Base-by-base conservation (phyloP, 2,329 filamentous ascomycete species). In the Mycosphaerelloides madeirae region DNA sequence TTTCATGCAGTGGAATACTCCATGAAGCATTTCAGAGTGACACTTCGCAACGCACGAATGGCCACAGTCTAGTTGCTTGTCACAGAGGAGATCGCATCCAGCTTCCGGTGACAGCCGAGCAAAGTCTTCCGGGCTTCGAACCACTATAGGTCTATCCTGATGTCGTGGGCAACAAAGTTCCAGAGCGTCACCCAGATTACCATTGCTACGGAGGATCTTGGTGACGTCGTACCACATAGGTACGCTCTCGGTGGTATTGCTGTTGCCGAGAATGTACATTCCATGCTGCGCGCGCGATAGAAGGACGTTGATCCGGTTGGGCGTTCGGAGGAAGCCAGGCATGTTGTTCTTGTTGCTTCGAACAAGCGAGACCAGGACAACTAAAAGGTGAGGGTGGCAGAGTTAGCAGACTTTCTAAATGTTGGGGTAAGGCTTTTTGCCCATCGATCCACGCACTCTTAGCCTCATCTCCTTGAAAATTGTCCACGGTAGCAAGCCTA, bases 381-480 rank as follows among this genome's bases (percentile, higher is more conserved):
- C n/a, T n/a, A n/a, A n/a, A n/a, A n/a, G n/a, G n/a, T n/a, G n/a
- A n/a, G n/a, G n/a, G n/a, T n/a, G n/a, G n/a, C n/a, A n/a, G n/a
- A n/a, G n/a, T n/a, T n/a, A n/a, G n/a, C n/a, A n/a, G n/a, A n/a
- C n/a, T n/a, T n/a, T n/a, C n/a, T n/a, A n/a, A n/a, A n/a, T n/a
- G n/a, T n/a, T n/a, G n/a, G n/a, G n/a, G n/a, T n/a, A n/a, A n/a
- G n/a, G n/a, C n/a, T n/a, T n/a, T n/a, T n/a, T n/a, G n/a, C n/a
- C n/a, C n/a, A n/a, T n/a, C n/a, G 0, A 90, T 68, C 2, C 90
- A 69, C 0, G 90, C 70, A 5, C 90, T 68, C 40, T 85, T 83
- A 1, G 81, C 82, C 55, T 90, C 84, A 58, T 90, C 84, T 0
- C 85, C 85, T 53, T 90, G 83, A 43, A 87, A 89, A 50, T 87